Base-by-base conservation (phyloP, 192 early-diverging fungal genomes). In the Coemansia sp. region DNA sequence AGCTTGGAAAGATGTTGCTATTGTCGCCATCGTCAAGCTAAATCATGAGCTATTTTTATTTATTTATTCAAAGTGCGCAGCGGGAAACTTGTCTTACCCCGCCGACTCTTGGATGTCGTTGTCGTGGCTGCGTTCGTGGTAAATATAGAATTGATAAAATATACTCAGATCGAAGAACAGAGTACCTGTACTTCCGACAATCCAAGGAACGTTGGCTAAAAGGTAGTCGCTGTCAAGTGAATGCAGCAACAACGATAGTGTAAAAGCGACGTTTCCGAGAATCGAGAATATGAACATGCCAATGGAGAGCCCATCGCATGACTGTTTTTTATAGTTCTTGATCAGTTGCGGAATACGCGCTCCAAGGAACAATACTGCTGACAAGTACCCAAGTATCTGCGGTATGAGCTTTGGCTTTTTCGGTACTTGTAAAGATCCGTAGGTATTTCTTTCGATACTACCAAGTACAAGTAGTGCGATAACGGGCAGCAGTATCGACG, bases 301-400 rank as follows among this genome's bases (percentile, higher is more conserved):
- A 10, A 90, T 55, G 9, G 86, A 86, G 27, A 93, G 79, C 2
- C 91, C 91, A 50, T 91, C 88, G 28, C 85, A 87, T 4, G 82
- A 85, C 64, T 84, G 81, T 29, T 83, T 79, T 41, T 66, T 63
- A 60, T 75, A 84, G 72, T 93, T 93, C 68, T 88, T 85, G 50
- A 87, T 69, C 17, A 93, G 86, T 64, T 93, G 91, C 6, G 91
- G 91, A 36, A 92, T 74, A 25, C 91, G 84, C 1, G 84, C 82
- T 29, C 85, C 83, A 9, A 87, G 69, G 61, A 90, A 92, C 0
- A 90, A 67, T 3, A 85, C 7, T 0, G 89, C 89, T 50, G 85
- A 86, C 6, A 70, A 60, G 83, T 87, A 92, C 13, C 88, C 91
- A 9, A 89, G 68, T 13, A 86, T 30, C 52, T 90, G 83, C 2